Percentiles rank a stretch among this genome's conserved stretches.
phyloP scores from a whole-genome alignment of 2,329 filamentous ascomycete genomes.

The Colletotrichum godetiae region DNA sequence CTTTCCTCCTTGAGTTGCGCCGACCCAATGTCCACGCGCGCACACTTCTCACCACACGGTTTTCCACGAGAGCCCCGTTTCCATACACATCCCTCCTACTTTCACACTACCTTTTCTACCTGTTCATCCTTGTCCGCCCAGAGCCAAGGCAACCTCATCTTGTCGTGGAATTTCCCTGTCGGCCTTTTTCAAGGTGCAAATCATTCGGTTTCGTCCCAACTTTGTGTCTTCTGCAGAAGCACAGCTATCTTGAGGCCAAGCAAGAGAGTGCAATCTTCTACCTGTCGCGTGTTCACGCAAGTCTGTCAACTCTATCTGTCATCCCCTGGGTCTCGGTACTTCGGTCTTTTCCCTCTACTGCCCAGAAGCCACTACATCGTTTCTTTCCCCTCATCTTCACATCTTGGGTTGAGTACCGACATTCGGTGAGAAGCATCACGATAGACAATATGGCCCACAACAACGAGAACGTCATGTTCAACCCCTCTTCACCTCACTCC shows the following conservation, averaged over 20 bases:
- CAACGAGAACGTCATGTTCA: constrained; percentile 42
- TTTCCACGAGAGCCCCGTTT: background rate
- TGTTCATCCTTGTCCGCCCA: background rate
- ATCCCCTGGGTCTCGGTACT: background rate
- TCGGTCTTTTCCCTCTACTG: background rate
- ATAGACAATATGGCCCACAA: constrained; percentile 10
- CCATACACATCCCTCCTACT: background rate
- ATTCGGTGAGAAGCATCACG: background rate
- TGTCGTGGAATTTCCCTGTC: background rate
- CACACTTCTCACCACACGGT: background rate
- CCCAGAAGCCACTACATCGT: background rate
- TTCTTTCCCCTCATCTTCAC: background rate
- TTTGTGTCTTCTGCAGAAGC: background rate
- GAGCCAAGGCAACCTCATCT: background rate
- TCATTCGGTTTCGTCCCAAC: background rate
- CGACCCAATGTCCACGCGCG: background rate
- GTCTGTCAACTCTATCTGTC: background rate
- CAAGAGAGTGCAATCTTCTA: background rate
- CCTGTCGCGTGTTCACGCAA: background rate
- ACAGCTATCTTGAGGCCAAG: background rate
- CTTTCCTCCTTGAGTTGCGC: background rate
- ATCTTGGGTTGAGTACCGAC: background rate
- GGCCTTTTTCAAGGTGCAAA: background rate
- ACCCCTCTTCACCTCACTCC: constrained; percentile 62
- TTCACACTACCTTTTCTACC: no score